These are phyloP conservation scores for Zygoascus biomembranicola DNA, from an alignment of 805 yeast genomes.

Conservation along the genomic window DNA sequence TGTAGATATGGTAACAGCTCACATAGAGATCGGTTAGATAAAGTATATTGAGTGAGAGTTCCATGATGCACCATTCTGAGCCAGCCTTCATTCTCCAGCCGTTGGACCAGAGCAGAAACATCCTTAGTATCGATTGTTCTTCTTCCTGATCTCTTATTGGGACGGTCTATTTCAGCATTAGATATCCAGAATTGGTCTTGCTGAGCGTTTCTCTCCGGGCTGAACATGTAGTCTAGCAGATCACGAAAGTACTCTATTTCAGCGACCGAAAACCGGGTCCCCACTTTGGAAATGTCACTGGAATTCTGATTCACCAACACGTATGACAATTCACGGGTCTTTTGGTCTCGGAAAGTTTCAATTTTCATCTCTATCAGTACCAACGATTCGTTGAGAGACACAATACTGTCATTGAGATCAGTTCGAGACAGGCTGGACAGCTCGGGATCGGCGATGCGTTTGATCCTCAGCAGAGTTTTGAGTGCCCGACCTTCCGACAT, in stretches of 20 bases:
- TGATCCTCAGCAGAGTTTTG: not conserved
- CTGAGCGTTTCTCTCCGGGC: constrained; percentile 12
- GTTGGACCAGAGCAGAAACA: not conserved
- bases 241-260: constrained; percentile 42
- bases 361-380: constrained; percentile 33
- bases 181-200: constrained; percentile 1
- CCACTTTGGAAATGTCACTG: constrained; percentile 32
- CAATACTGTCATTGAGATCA: constrained; percentile 17
- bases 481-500: not conserved
- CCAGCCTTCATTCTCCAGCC: constrained; percentile 45
- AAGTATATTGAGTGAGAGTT: not conserved
- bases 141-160: not conserved
- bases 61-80: constrained; percentile 15
- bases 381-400: constrained; percentile 27
- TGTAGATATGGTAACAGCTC: constrained; percentile 40
- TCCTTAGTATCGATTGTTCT: constrained; percentile 1
- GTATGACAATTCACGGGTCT: constrained; percentile 28
- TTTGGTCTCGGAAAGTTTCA: constrained; percentile 33
- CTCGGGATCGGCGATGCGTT: not conserved
- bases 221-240: constrained; percentile 34
- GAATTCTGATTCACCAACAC: constrained; percentile 35
- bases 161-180: not conserved
- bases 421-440: not conserved
- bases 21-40: constrained; percentile 35
- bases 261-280: constrained; percentile 30